Base-by-base conservation (phyloP, 2,329 filamentous ascomycete genomes). In the Calonectria pteridis region DNA sequence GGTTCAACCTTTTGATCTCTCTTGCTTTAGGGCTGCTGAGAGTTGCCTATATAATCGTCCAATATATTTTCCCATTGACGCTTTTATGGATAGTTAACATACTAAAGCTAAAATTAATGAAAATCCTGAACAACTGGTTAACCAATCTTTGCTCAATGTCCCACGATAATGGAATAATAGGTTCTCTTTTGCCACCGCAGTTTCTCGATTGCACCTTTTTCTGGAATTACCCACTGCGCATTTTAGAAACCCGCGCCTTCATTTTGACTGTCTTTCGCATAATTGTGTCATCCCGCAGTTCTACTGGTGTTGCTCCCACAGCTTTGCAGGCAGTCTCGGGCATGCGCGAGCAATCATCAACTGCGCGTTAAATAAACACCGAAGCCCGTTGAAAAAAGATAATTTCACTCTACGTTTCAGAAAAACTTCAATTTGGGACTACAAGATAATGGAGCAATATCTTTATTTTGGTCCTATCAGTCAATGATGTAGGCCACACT, bases 241-340 rank as follows among this genome's bases (percentile, higher is more conserved):
- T 6, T 33, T 11, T n/a, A 20, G 40, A n/a, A 18, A 33, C 9
- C 6, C 6, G 18, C 40, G 2, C 18, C 10, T 43, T n/a, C 18
- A n/a, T 10, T 7, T 3, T 6, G 18, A 20, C 0, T 6, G 6
- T 18, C 16, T 20, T 43, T 9, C 0, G 6, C 6, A 43, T 43
- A 2, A 9, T 7, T 40, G 16, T 5, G 2, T 5, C 2, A 1
- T 20, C 2, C 6, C 2, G 18, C 6, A 20, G 16, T 43, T 7
- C 0, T 40, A 1, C 18, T 43, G 6, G 18, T 6, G 6, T 3
- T 10, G 6, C 6, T 43, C 40, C 6, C 18, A 10, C 6, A 43
- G 18, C 18, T 43, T n/a, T 43, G 40, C 18, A 43, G 18, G 16
- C 6, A 10, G 1, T 43, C 18, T 43, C 18, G 18, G 7, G 6